These are phyloP conservation scores for Gossypium herbaceum DNA, from an alignment of 345 rosid species.

Conservation along the genomic window DNA sequence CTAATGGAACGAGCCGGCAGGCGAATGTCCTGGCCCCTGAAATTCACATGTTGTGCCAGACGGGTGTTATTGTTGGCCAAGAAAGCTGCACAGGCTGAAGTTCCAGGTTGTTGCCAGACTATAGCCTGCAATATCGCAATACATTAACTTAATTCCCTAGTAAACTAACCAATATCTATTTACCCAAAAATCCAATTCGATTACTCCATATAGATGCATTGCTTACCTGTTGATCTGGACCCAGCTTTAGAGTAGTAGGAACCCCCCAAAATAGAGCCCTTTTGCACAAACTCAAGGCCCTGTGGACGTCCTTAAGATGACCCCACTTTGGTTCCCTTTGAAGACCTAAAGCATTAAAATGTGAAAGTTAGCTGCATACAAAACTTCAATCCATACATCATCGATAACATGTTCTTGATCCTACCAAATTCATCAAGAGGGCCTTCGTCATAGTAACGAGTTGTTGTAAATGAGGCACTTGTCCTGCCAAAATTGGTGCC, in stretches of 20 bases:
- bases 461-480: conserved; percentile 64
- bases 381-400: background rate
- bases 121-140: conserved; percentile 40
- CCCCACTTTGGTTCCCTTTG: conserved; percentile 71
- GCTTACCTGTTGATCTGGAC: conserved; percentile 50
- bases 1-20: conserved; percentile 73
- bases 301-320: conserved; percentile 81
- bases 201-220: background rate
- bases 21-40: conserved; percentile 46
- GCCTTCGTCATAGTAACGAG: conserved; percentile 94
- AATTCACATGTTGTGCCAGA: conserved; percentile 29
- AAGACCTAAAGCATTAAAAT: conserved; percentile 37
- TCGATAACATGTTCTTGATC: background rate
- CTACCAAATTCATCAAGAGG: conserved; percentile 92
- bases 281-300: conserved; percentile 58
- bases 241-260: conserved; percentile 26
- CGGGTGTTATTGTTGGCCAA: conserved; percentile 64
- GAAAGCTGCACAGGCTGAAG: conserved; percentile 69
- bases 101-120: conserved; percentile 47
- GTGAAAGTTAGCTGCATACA: background rate
- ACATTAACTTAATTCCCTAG: background rate
- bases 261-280: conserved; percentile 70
- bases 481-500: conserved; percentile 92
- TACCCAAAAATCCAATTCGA: background rate
- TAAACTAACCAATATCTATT: background rate